Base-by-base conservation (phyloP, 1,284 basidiomycete genomes). In the Boletus sp. region DNA sequence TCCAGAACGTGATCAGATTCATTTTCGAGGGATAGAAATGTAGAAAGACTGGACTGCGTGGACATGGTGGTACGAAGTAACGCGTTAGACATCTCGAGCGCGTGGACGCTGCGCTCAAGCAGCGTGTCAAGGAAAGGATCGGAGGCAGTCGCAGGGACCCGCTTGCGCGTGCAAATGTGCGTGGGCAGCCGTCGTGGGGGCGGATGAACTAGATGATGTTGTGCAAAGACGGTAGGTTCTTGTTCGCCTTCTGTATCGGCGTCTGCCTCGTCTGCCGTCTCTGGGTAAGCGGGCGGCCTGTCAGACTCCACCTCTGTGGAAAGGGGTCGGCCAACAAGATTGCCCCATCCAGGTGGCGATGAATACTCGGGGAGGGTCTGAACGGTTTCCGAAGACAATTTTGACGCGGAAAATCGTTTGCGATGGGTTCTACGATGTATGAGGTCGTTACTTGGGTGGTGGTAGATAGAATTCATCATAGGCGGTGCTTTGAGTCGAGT, bases 71-170 rank as follows among this genome's bases (percentile, higher is more conserved):
- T 80, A 57, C 85, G 81, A 30, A 90, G 71, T 16, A 91, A 71
- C 4, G 79, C 75, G 53, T 91, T 91, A 8, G 88, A 90, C 72
- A 88, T 81, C 62, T 91, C 88, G 8, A 91, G 72, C 4, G 88
- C 88, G 66, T 88, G 81, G 14, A 91, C 84, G 54, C 85, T 88
- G 52, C 88, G 78, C 53, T 81, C 84, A 4, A 91, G 74, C 13
- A 91, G 71, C n/a, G 82, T 76, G 65, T 89, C 87, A 19, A 90
- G 74, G 57, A 78, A 81, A 19, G 72, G 68, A 53, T 74, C 71
- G 19, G 59, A 57, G 4, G 60, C 37, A 43, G 44, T 41, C 17
- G 27, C 26, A 43, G 44, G 30, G 10, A 26, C 40, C 12, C 54
- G 59, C 41, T 57, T 62, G 44, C 59, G 63, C 38, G 56, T 61